Evolutionary conservation across 495 filamentous ascomycete species (phyloP).

Genomic region (Aspergillus cavernicola): DNA sequence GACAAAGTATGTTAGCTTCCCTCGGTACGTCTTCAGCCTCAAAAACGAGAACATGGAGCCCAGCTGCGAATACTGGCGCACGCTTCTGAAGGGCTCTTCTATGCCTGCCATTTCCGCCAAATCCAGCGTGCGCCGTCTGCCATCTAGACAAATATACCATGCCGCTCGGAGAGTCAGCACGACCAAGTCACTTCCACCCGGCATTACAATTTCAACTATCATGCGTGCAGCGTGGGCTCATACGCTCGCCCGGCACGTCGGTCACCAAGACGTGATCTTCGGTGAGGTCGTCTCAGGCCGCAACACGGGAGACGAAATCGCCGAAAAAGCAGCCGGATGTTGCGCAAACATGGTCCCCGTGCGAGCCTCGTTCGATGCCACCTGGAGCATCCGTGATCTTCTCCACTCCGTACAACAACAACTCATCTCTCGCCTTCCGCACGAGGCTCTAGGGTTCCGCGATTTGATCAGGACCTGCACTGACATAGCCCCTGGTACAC

Average conservation of each 20-base stretch:
- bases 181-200: neutral
- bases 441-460: conserved; percentile 6
- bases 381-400: conserved; percentile 1
- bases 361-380: neutral
- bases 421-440: conserved; percentile 4
- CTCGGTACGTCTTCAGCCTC: conserved; percentile 34
- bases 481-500: neutral
- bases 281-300: conserved; percentile 39
- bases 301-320: conserved; percentile 21
- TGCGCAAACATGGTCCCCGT: conserved; percentile 11
- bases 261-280: conserved; percentile 35
- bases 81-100: conserved; percentile 5
- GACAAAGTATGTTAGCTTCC: conserved; percentile 37
- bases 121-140: neutral
- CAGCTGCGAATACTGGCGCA: conserved; percentile 10
- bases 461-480: conserved; percentile 8
- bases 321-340: conserved; percentile 7
- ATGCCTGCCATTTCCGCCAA: conserved; percentile 11
- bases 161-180: neutral
- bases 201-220: conserved; percentile 43
- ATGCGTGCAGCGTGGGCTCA: conserved; percentile 54
- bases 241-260: conserved; percentile 34
- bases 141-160: conserved; percentile 8
- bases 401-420: conserved; percentile 3
- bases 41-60: neutral